Base-by-base conservation (phyloP, 2,329 filamentous ascomycete genomes). In the Diplocarpon rosae region DNA sequence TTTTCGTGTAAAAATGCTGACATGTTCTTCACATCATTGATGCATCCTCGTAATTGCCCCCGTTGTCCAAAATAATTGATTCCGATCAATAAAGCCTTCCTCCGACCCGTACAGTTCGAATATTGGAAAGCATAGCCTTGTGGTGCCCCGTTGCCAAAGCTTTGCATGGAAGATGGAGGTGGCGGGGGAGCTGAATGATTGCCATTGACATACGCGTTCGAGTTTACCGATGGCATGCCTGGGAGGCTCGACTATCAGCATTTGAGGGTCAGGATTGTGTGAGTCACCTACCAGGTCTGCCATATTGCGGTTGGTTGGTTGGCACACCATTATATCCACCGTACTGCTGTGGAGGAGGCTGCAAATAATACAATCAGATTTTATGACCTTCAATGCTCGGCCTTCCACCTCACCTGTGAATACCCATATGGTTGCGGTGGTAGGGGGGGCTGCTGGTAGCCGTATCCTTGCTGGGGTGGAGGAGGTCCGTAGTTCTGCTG, bases 1-100 rank as follows among this genome's bases (percentile, higher is more conserved):
- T 87, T 80, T 64, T 89, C 79, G 52, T 86, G 85, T 47, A 96
- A 70, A 62, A 95, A 96, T 39, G 76, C 75, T 16, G 88, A 94
- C 87, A 96, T 94, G 69, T 95, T 95, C 66, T 89, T 85, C 35
- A 95, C 90, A 62, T 96, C 90, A 62, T 96, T 95, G 70, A 95
- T 95, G 61, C 90, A 96, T 37, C 90, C 90, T 46, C 88, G 75
- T 38, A 95, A 72, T 69, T 95, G 85, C 24, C 89, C 89, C 46
- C 85, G 79, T 66, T 95, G 89, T 41, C 84, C 81, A 62, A 95
- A 95, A 67, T 96, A 95, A 67, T 95, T 95, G 70, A 95, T 95
- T 44, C 90, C 90, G 55, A 95, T 90, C 49, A 96, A 66, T 27
- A 95, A 69, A 4, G 89, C 90, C 68, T 95, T 95, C 61, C 89